Percentiles rank a stretch among this genome's conserved stretches.
These are phyloP conservation scores for Citrullus colocynthis DNA, from an alignment of 306 rosid species.

Conservation along the genomic window DNA sequence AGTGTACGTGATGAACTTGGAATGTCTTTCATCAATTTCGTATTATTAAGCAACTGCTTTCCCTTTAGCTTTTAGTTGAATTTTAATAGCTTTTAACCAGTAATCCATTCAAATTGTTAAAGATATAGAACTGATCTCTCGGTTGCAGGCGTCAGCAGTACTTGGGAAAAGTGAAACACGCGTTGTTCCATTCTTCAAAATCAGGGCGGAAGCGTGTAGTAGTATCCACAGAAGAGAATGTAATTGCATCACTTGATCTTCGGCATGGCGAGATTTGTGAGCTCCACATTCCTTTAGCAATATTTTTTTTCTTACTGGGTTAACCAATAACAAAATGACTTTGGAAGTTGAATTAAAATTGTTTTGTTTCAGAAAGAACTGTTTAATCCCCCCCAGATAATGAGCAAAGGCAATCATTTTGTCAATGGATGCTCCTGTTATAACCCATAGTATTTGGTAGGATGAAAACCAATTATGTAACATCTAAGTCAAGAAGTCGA, in stretches of 20 bases:
- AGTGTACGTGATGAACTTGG: neutral
- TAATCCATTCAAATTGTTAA: neutral
- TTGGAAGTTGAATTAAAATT: neutral
- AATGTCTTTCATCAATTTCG: neutral
- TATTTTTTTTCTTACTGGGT: neutral
- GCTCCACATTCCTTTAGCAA: slow-evolving; percentile 9
- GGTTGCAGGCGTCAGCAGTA: slow-evolving; percentile 75
- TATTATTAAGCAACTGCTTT: neutral
- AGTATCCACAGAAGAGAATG: slow-evolving; percentile 92
- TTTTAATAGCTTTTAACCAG: neutral
- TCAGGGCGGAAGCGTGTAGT: slow-evolving; percentile 83
- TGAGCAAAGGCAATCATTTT: neutral
- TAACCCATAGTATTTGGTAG: neutral
- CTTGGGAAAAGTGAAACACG: slow-evolving; percentile 85
- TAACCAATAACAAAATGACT: neutral
- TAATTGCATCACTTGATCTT: slow-evolving; percentile 93
- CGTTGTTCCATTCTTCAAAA: slow-evolving; percentile 85
- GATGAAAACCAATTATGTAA: neutral
- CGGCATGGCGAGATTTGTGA: slow-evolving; percentile 93
- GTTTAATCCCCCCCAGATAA: neutral
- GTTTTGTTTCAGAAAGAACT: too few species aligned
- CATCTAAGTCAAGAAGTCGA: neutral
- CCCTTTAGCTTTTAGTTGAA: neutral
- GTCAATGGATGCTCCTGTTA: neutral
- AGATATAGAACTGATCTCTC: neutral